These are phyloP conservation scores for Taphrina deformans DNA, from an alignment of 1,139 yeast species.

Conservation along the genomic window DNA sequence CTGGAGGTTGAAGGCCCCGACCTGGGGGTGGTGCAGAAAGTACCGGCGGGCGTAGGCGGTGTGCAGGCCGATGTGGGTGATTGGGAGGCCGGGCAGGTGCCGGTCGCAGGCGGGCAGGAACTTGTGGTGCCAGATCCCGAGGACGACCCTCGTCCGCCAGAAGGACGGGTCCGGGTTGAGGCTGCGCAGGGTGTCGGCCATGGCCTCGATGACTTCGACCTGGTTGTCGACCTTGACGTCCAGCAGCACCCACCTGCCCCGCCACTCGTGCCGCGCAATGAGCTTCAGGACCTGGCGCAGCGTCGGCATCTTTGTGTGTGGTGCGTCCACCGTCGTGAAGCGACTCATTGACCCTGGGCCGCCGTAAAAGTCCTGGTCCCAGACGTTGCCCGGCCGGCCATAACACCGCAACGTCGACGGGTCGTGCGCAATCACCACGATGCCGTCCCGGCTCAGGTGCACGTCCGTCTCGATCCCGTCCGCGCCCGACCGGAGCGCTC, in stretches of 20 bases:
- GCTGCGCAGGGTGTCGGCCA: constrained; percentile 54
- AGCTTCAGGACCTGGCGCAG: constrained; percentile 62
- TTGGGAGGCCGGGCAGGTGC: constrained; percentile 39
- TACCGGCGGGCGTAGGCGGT: constrained; percentile 32
- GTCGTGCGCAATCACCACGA: constrained; percentile 76
- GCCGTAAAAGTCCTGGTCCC: constrained; percentile 24
- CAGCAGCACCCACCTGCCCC: constrained; percentile 59
- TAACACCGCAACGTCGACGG: constrained; percentile 61
- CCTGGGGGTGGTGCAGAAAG: constrained; percentile 43
- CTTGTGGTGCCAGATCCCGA: constrained; percentile 79
- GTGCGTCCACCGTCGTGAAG: constrained; percentile 54
- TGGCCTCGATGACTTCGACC: constrained; percentile 55
- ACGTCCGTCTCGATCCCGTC: constrained; percentile 79
- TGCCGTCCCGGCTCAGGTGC: constrained; percentile 72
- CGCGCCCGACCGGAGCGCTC: constrained; percentile 70
- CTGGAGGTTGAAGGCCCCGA: constrained; percentile 52
- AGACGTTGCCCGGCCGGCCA: constrained; percentile 46
- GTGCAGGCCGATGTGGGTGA: constrained; percentile 37
- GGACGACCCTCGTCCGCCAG: constrained; percentile 69
- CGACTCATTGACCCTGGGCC: constrained; percentile 46
- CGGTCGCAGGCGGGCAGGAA: constrained; percentile 58
- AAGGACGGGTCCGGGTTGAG: constrained; percentile 55
- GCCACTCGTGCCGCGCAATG: constrained; percentile 51
- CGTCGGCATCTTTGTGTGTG: constrained; percentile 60
- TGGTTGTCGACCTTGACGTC: constrained; percentile 78